A percentile compares a stretch with the other conserved stretches of the same genome.
Conservation (phyloP, 768 basidiomycete genomes). For the Lentinus tigrinus region DNA sequence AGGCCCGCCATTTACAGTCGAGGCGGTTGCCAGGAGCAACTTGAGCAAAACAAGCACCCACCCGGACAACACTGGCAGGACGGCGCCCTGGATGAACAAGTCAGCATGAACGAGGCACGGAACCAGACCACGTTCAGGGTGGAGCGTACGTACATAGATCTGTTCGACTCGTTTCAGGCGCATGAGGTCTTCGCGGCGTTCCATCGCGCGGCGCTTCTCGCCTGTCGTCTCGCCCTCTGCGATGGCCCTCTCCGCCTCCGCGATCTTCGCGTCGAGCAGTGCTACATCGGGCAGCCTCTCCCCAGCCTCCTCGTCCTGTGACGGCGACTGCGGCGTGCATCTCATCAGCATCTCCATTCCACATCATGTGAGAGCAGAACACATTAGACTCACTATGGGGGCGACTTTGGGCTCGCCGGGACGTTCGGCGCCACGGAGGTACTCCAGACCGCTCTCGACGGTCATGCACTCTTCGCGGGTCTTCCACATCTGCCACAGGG, state of each 20-base stretch:
- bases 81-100: constrained; percentile 56
- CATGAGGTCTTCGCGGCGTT: constrained; percentile 77
- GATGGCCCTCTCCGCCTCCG: constrained; percentile 56
- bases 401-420: constrained; percentile 45
- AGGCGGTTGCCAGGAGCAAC: constrained; percentile 88
- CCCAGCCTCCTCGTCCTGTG: constrained; percentile 53
- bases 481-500: constrained; percentile 92
- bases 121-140: neutral
- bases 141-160: constrained; percentile 65
- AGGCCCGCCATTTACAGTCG: constrained; percentile 60
- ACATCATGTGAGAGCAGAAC: constrained; percentile 44
- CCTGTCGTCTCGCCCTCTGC: constrained; percentile 46
- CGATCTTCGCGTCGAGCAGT: constrained; percentile 68
- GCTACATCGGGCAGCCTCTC: constrained; percentile 76
- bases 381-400: constrained; percentile 23
- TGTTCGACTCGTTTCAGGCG: constrained; percentile 87
- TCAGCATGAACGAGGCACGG: neutral
- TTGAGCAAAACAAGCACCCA: constrained; percentile 95
- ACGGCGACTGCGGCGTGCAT: constrained; percentile 5
- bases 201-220: constrained; percentile 63
- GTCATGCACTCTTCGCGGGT: constrained; percentile 95
- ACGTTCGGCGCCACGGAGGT: constrained; percentile 67
- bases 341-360: constrained; percentile 27
- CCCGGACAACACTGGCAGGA: constrained; percentile 80
- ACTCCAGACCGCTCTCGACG: constrained; percentile 87